phyloP scores from a whole-genome alignment of 1,139 yeast genomes.

The Debaryomyces udenii region DNA sequence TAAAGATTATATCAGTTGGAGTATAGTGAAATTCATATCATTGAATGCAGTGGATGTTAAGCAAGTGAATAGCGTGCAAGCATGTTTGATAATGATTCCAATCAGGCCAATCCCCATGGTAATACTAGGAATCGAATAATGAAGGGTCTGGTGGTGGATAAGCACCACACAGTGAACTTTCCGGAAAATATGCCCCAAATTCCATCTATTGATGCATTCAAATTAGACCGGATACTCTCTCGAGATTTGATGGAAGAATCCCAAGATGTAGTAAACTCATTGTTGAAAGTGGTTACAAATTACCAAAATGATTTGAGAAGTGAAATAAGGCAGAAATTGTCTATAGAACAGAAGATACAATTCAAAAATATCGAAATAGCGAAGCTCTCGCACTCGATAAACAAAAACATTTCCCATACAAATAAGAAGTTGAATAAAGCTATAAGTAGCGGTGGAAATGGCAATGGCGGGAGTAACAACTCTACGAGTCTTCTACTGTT shows the following conservation, averaged over 20 bases:
- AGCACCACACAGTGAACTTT: conserved; percentile 20
- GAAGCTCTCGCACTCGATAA: conserved; percentile 28
- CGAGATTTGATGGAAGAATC: conserved; percentile 36
- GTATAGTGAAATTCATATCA: not conserved
- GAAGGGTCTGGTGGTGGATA: conserved; percentile 3
- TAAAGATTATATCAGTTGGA: no score
- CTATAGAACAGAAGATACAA: conserved; percentile 42
- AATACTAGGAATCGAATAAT: not conserved
- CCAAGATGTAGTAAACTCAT: conserved; percentile 34
- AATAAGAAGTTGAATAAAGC: conserved; percentile 24
- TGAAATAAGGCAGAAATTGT: conserved; percentile 38
- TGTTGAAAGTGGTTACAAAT: conserved; percentile 35
- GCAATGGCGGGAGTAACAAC: not conserved
- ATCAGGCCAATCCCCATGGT: not conserved
- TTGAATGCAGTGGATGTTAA: not conserved
- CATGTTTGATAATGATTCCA: conserved; percentile 1
- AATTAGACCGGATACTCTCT: conserved; percentile 38
- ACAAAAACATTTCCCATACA: conserved; percentile 22
- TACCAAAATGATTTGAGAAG: conserved; percentile 46
- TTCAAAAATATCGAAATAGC: conserved; percentile 38
- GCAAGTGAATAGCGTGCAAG: not conserved
- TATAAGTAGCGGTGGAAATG: conserved; percentile 1
- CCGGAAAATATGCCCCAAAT: conserved; percentile 18
- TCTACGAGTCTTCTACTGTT: conserved; percentile 3
- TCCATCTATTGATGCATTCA: conserved; percentile 44